Base-by-base conservation (phyloP, 225 moss, liverwort and hornwort genomes). In the Lunularia cruciata region DNA sequence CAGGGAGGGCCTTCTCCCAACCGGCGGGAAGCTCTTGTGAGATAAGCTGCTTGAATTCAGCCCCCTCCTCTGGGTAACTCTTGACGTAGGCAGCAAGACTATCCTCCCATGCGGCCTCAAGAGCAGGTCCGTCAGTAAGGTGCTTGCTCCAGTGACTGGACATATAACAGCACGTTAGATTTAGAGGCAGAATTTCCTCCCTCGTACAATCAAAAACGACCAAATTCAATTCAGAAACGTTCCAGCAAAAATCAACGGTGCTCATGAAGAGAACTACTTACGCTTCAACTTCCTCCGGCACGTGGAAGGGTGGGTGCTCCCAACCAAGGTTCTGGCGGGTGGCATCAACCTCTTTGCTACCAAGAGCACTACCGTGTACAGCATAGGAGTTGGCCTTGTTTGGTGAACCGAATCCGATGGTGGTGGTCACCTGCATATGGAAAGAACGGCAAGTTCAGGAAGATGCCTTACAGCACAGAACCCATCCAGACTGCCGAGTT, bases 301-400 rank as follows among this genome's bases (percentile, higher is more conserved):
- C 88, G 51, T 83, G 83, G 79, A 96, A 90, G 59, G 92, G 88
- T 57, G 87, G 85, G 53, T 90, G 75, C 12, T 87, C 83, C 95
- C 92, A 92, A 25, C 79, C 84, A 6, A 96, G 86, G 67, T 90
- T 92, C 34, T 84, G 81, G 32, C 95, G 92, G 9, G 92, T 96
- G 3, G 92, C 92, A 68, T 88, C 88, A 36, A 96, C 95, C 73
- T 96, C 95, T 80, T 96, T 96, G 32, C 80, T 47, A 48, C 92
- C 90, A 81, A 96, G 77, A 25, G 95, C 92, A 36, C 86, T 8
- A 65, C 92, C 92, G 57, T 96, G 95, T 14, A 92, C 87, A 58
- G 87, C 73, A 66, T 96, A 86, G 0, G 84, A 68, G 43, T 88
- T 88, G n/a, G 88, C 85, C 83, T 88, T 88, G 81, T 88, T 88